Percentiles rank a stretch among this genome's conserved stretches.
phyloP scores from a whole-genome alignment of 2,329 filamentous ascomycete genomes.

The Sclerotinia spermophila region DNA sequence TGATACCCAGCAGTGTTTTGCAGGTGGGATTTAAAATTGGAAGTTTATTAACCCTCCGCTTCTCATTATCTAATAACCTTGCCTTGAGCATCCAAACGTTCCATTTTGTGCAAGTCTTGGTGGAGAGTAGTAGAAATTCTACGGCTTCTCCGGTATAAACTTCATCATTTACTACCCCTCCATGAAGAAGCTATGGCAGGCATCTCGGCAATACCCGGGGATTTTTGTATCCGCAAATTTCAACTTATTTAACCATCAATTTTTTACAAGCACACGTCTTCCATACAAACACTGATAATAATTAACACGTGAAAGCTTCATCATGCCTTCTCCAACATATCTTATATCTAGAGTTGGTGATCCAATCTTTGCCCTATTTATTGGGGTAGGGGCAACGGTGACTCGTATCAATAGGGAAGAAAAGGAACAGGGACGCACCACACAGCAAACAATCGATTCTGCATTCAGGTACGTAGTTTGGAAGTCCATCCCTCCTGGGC shows the following conservation, averaged over 20 bases:
- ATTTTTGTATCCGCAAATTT: slow-evolving; percentile 9
- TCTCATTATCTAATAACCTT: too few relatives aligned
- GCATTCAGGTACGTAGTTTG: slow-evolving; percentile 32
- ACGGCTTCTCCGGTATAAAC: neutral
- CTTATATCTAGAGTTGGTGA: slow-evolving; percentile 45
- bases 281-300: neutral
- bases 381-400: slow-evolving; percentile 50
- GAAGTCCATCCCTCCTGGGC: neutral
- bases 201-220: slow-evolving; percentile 10
- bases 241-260: neutral
- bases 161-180: neutral
- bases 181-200: slow-evolving; percentile 9
- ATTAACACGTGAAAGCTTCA: neutral
- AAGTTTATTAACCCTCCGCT: too few relatives aligned
- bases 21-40: neutral
- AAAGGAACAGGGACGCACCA: slow-evolving; percentile 39
- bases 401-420: slow-evolving; percentile 53
- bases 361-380: slow-evolving; percentile 51
- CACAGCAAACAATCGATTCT: slow-evolving; percentile 34
- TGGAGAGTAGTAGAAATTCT: neutral
- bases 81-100: neutral
- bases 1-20: neutral
- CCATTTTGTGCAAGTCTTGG: neutral
- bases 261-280: neutral
- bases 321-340: slow-evolving; percentile 35